Conservation (phyloP, 129 eudicot species). For the Lactuca sativa region DNA sequence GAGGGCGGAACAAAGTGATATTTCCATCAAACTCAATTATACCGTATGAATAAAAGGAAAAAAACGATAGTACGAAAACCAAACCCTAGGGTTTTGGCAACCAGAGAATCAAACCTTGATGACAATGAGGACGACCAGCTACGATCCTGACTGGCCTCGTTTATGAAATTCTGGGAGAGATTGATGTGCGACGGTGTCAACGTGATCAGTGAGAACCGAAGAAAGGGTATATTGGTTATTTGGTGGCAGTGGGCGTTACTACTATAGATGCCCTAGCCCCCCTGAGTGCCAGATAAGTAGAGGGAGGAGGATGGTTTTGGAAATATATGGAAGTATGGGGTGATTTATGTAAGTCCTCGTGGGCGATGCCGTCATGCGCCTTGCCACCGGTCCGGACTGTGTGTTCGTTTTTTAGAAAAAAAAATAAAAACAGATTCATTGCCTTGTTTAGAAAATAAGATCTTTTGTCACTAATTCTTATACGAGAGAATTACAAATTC, state of each 20-base stretch:
- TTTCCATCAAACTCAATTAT: not conserved
- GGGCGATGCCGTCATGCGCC: not conserved
- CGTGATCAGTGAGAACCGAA: slow-evolving; percentile 8
- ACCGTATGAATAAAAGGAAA: not conserved
- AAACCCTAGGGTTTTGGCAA: slow-evolving; percentile 26
- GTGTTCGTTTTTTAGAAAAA: too few species aligned
- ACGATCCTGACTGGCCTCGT: slow-evolving; percentile 4
- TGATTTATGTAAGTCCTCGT: slow-evolving; percentile 1
- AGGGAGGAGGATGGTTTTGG: slow-evolving; percentile 2
- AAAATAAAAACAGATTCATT: too few species aligned
- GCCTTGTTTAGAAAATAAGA: too few species aligned
- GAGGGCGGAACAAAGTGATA: not conserved
- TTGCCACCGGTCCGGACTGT: too few species aligned
- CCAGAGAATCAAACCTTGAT: slow-evolving; percentile 18
- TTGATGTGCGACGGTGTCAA: slow-evolving; percentile 13
- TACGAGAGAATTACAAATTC: too few species aligned
- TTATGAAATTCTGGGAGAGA: not conserved
- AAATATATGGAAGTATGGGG: not conserved
- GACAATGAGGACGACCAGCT: slow-evolving; percentile 7
- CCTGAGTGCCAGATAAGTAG: slow-evolving; percentile 18
- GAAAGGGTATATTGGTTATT: not conserved
- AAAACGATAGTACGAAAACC: not conserved
- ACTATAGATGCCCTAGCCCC: slow-evolving; percentile 22
- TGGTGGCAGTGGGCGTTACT: slow-evolving; percentile 32
- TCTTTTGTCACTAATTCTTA: too few species aligned